phyloP scores from a whole-genome alignment of 208 protist genomes.

The Angomonas ambiguus region DNA sequence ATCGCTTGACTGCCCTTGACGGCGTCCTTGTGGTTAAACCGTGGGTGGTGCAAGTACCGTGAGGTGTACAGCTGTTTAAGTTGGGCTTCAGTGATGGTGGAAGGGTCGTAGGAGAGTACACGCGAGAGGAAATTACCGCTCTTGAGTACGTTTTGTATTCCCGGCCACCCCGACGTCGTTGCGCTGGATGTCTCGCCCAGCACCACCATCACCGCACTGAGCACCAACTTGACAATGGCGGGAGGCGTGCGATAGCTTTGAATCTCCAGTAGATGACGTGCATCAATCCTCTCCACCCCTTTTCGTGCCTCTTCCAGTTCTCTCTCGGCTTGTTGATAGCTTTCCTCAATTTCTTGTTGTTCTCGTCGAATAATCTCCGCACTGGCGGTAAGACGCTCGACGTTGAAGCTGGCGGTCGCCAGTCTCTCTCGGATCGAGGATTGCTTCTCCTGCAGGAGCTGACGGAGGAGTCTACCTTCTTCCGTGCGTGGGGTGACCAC shows the following conservation, averaged over 20 bases:
- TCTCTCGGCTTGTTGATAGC: slow-evolving; percentile 19
- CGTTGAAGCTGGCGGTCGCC: slow-evolving; percentile 10
- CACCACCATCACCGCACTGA: slow-evolving; percentile 51
- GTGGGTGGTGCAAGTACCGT: slow-evolving; percentile 26
- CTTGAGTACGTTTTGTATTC: background rate
- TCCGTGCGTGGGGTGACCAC: background rate
- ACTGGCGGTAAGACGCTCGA: slow-evolving; percentile 11
- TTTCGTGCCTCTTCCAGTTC: slow-evolving; percentile 38
- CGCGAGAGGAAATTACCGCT: slow-evolving; percentile 21
- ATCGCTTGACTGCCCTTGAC: slow-evolving; percentile 51
- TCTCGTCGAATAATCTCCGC: slow-evolving; percentile 13
- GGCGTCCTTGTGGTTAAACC: slow-evolving; percentile 50
- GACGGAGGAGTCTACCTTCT: slow-evolving; percentile 8
- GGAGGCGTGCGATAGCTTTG: slow-evolving; percentile 67
- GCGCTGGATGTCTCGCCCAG: slow-evolving; percentile 34
- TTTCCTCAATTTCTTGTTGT: slow-evolving; percentile 21
- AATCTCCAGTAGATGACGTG: slow-evolving; percentile 41
- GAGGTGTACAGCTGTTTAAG: slow-evolving; percentile 18
- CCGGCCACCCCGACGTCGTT: background rate
- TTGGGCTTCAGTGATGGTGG: slow-evolving; percentile 20
- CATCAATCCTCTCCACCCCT: slow-evolving; percentile 45
- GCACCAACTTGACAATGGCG: slow-evolving; percentile 56
- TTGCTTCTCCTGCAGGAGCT: slow-evolving; percentile 22
- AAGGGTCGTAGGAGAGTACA: slow-evolving; percentile 40
- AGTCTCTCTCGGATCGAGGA: slow-evolving; percentile 9